Evolutionary conservation across 495 filamentous ascomycete species (phyloP), one percentile per base, ranked within the genome.

Genomic region (Evernia prunastri): DNA sequence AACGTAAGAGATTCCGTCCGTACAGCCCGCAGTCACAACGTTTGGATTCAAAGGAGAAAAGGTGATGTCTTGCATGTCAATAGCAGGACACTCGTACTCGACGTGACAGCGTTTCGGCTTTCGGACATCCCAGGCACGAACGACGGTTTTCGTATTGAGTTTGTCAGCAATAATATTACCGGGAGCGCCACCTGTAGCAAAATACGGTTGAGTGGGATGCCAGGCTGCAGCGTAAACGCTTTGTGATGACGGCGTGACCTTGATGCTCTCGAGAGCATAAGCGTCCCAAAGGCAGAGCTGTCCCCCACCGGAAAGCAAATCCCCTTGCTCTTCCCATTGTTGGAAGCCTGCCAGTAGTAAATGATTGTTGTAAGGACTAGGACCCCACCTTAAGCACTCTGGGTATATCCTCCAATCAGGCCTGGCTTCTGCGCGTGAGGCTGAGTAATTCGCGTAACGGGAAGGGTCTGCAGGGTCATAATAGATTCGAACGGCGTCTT

Each of bases 61-160:
- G 7, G 86, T 84, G 8, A 97, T 79, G 68, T 92, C 90, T 68
- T 97, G 97, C 69, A 97, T 91, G 72, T 98, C 94, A 0, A 82
- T 67, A 0, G 94, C 93, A 23, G 82, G 77, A 69, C 90, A 96
- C 63, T 95, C 87, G 61, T 78, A 78, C 58, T 80, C 79, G 53
- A 73, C 66, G 5, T 62, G 58, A 42, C 66, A 68, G 11, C 63
- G 64, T 27, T 63, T 75, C 23, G 67, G 71, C 31, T 20, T 67
- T 37, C 72, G 69, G 5, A 76, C 71, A 51, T 83, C 79, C 63
- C 82, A 87, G 0, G 83, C 66, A 17, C 81, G 79, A 12, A 88
- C 79, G 18, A 81, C 75, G 5, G 81, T 82, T 18, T 75, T 57
- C 1, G 67, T 77, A 0, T 70, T 77, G 2, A 72, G 67, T 74